Percentiles rank a stretch among this genome's conserved stretches.
These are phyloP conservation scores for Aspergillus thermomutatus DNA, from an alignment of 2,329 filamentous ascomycete species.

Conservation along the genomic window DNA sequence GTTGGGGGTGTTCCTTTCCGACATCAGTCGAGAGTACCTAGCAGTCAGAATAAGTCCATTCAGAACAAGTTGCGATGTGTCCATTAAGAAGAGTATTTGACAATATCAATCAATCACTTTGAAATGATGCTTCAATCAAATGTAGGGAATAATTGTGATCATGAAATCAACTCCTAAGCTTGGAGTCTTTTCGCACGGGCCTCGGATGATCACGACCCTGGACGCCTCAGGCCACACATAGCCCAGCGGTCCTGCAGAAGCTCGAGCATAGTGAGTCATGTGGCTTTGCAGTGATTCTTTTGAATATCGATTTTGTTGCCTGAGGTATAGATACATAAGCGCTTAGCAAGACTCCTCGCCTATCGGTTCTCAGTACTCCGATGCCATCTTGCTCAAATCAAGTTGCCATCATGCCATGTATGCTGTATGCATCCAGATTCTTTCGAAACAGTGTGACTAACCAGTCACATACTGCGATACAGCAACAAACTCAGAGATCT, in stretches of 20 bases:
- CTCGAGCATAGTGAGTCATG: constrained; percentile 2
- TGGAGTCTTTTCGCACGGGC: constrained; percentile 7
- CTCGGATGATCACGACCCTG: constrained; percentile 7
- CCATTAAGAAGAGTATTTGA: not conserved
- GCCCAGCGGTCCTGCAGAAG: not conserved
- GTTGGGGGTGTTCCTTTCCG: not conserved
- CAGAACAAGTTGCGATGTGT: not conserved
- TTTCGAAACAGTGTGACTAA: no score
- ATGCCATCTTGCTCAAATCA: no score
- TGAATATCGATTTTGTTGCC: not conserved
- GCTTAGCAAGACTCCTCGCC: not conserved
- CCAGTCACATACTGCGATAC: no score
- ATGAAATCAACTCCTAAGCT: not conserved
- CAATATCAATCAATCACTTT: not conserved
- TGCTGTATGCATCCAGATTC: no score
- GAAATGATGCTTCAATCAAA: not conserved
- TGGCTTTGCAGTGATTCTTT: not conserved
- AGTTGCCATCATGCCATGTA: no score
- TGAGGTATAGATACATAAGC: not conserved
- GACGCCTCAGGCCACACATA: constrained; percentile 11
- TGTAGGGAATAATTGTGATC: not conserved
- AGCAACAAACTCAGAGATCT: no score
- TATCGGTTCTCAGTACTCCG: not conserved
- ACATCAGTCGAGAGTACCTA: not conserved
- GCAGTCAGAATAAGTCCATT: not conserved